phyloP scores from a whole-genome alignment of 345 rosid species.

The Populus deltoides region DNA sequence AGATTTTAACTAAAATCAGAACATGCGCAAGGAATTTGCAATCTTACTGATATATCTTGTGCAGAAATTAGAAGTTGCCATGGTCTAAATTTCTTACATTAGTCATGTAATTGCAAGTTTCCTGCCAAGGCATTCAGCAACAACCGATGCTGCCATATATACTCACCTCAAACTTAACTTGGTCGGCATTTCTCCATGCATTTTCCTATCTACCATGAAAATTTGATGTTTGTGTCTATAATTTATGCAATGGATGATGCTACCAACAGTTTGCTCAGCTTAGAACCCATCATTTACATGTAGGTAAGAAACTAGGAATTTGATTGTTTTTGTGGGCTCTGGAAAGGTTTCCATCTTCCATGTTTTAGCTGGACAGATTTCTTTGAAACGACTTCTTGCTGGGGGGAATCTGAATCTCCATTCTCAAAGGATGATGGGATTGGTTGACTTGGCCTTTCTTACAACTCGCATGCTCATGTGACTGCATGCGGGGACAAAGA shows the following conservation, averaged over 20 bases:
- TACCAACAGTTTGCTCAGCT: not conserved
- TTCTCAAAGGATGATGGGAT: not conserved
- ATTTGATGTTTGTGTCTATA: not conserved
- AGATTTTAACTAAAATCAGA: not conserved
- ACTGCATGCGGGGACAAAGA: not conserved
- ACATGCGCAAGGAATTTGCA: not conserved
- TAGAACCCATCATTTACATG: not conserved
- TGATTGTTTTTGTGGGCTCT: not conserved
- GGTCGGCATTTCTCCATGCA: not conserved
- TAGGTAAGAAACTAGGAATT: not conserved
- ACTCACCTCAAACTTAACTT: not conserved
- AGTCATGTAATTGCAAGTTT: not conserved
- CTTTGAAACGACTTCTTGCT: not conserved
- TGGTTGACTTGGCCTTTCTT: not conserved
- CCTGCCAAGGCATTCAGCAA: not conserved
- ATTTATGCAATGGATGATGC: not conserved
- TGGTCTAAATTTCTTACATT: not conserved
- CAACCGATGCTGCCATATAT: not conserved
- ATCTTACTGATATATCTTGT: not conserved
- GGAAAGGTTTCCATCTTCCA: slow-evolving; percentile 6
- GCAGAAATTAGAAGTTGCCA: not conserved
- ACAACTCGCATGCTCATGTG: not conserved
- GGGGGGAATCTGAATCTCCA: not conserved
- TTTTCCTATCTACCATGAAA: not conserved
- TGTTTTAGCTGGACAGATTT: not conserved